These are phyloP conservation scores for Aspergillus affinis DNA, from an alignment of 495 filamentous ascomycete genomes.

Conservation along the genomic window DNA sequence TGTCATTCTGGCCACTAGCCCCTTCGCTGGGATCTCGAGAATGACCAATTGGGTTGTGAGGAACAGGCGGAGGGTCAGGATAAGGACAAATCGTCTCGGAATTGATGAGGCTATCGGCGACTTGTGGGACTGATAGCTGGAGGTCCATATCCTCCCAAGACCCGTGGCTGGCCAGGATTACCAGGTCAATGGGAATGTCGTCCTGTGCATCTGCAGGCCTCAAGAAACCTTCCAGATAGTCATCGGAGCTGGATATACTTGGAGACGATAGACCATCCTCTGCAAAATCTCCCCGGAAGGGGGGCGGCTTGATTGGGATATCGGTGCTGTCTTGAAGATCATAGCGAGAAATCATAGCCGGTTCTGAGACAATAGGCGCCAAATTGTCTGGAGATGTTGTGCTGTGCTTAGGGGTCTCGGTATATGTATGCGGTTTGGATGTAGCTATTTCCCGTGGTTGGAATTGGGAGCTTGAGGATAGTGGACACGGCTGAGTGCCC, in stretches of 20 bases:
- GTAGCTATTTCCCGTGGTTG: background rate
- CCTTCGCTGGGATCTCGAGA: constrained; percentile 3
- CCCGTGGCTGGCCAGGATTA: constrained; percentile 18
- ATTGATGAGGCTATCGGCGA: constrained; percentile 1
- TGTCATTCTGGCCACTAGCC: background rate
- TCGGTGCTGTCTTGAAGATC: constrained; percentile 11
- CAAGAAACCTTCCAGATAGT: constrained; percentile 16
- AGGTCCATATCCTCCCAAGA: constrained; percentile 9
- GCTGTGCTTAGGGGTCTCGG: background rate
- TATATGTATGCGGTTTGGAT: background rate
- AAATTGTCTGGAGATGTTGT: no score
- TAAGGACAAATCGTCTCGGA: constrained; percentile 13
- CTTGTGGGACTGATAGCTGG: constrained; percentile 2
- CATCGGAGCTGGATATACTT: constrained; percentile 21
- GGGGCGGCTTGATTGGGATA: constrained; percentile 13
- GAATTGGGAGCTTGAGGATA: constrained; percentile 3
- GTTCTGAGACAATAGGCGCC: no score
- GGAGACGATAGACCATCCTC: constrained; percentile 10
- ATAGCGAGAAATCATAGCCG: no score
- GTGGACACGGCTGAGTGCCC: background rate
- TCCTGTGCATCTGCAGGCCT: constrained; percentile 12
- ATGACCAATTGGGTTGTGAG: constrained; percentile 9
- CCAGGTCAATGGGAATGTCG: constrained; percentile 21
- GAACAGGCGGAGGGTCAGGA: constrained; percentile 21
- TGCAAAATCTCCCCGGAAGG: constrained; percentile 12